Evolutionary conservation across 495 filamentous ascomycete genomes (phyloP).

Genomic region (Penicillium riverlandense): DNA sequence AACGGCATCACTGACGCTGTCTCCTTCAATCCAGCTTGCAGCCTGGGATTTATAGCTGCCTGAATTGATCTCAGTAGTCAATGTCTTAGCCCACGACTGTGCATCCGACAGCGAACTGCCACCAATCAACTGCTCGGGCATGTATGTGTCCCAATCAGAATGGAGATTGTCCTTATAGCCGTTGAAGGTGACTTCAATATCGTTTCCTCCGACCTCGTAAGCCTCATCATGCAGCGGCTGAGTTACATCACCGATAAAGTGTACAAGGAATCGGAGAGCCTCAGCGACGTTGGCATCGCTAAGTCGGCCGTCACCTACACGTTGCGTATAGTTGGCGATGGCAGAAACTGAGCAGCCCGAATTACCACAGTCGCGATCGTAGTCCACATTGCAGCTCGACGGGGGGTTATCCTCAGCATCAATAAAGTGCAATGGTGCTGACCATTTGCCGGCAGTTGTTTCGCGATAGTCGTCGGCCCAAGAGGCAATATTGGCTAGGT

Average conservation of each 20-base stretch:
- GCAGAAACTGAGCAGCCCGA: slow-evolving; percentile 55
- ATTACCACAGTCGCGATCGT: slow-evolving; percentile 48
- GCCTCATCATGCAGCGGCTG: slow-evolving; percentile 59
- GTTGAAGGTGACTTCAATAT: slow-evolving; percentile 49
- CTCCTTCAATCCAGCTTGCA: slow-evolving; percentile 41
- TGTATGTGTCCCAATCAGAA: slow-evolving; percentile 57
- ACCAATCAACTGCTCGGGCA: slow-evolving; percentile 50
- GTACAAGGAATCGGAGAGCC: slow-evolving; percentile 49
- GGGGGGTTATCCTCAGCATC: slow-evolving; percentile 59
- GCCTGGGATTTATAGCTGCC: slow-evolving; percentile 40
- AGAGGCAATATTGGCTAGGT: slow-evolving; percentile 51
- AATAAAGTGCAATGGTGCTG: slow-evolving; percentile 51
- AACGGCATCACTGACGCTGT: slow-evolving; percentile 26
- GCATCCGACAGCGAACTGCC: slow-evolving; percentile 24
- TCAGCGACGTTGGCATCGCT: slow-evolving; percentile 7
- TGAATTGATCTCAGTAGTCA: slow-evolving; percentile 35
- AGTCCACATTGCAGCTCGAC: slow-evolving; percentile 46
- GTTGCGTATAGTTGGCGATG: slow-evolving; percentile 49
- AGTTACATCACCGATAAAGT: slow-evolving; percentile 54
- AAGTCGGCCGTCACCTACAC: slow-evolving; percentile 14
- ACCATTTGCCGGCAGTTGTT: slow-evolving; percentile 46
- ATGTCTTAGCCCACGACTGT: slow-evolving; percentile 21
- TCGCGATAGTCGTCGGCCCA: slow-evolving; percentile 57
- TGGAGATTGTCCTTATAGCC: slow-evolving; percentile 53
- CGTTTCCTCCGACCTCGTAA: slow-evolving; percentile 51